These are phyloP conservation scores for Rhamnella rubrinervis DNA, from an alignment of 331 rosid genomes.

Conservation along the genomic window DNA sequence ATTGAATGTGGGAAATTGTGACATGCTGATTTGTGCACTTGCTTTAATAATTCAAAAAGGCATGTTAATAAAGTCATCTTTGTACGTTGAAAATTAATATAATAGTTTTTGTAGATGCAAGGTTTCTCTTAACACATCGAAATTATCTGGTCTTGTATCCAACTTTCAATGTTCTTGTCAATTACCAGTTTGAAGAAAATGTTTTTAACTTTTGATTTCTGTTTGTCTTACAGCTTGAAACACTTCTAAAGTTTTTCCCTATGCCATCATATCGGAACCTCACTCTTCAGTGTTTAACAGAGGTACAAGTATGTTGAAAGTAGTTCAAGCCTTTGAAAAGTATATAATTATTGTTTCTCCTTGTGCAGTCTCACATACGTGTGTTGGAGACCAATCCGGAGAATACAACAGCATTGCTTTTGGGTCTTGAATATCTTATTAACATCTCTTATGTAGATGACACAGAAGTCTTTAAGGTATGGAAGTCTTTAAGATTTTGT, in stretches of 20 bases:
- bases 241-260: slow-evolving; percentile 89
- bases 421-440: slow-evolving; percentile 95
- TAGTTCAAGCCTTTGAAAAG: neutral
- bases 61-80: too few relatives aligned
- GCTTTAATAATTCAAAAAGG: too few relatives aligned
- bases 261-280: slow-evolving; percentile 84
- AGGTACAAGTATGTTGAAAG: slow-evolving; percentile 42
- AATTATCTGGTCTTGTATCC: neutral
- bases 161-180: slow-evolving; percentile 14
- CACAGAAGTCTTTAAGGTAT: slow-evolving; percentile 95
- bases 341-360: neutral
- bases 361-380: slow-evolving; percentile 73
- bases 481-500: too few relatives aligned
- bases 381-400: slow-evolving; percentile 78
- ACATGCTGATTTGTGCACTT: too few relatives aligned
- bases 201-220: slow-evolving; percentile 16
- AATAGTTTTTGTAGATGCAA: too few relatives aligned
- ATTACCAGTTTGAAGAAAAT: slow-evolving; percentile 7
- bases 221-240: slow-evolving; percentile 69
- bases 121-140: too few relatives aligned
- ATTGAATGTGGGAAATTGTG: too few relatives aligned
- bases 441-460: slow-evolving; percentile 97
- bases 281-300: slow-evolving; percentile 87
- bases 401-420: slow-evolving; percentile 61
- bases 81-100: too few relatives aligned